phyloP scores from a whole-genome alignment of 2,329 filamentous ascomycete species.

The Ophiocordyceps sinensis region DNA sequence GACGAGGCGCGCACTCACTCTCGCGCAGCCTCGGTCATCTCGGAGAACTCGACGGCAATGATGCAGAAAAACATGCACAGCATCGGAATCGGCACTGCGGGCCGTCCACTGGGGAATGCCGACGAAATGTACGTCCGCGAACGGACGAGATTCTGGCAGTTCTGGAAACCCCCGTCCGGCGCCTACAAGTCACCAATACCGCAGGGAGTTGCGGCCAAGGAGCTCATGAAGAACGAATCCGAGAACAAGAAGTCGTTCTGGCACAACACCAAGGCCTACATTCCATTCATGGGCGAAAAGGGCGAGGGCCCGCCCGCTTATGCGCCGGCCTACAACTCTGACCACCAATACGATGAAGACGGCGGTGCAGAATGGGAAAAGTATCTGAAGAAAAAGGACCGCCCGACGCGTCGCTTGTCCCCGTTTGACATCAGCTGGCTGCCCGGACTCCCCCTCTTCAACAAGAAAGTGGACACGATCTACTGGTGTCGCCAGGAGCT shows the following conservation, averaged over 20 bases:
- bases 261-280: constrained; percentile 30
- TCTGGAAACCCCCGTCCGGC: constrained; percentile 49
- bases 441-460: constrained; percentile 61
- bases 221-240: constrained; percentile 14
- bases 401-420: constrained; percentile 71
- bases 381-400: constrained; percentile 67
- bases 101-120: constrained; percentile 32
- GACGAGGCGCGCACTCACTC: constrained; percentile 20
- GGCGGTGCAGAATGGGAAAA: constrained; percentile 63
- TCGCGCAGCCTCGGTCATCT: constrained; percentile 21
- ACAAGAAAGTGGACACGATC: constrained; percentile 89
- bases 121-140: constrained; percentile 34
- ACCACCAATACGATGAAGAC: constrained; percentile 42
- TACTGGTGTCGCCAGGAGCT: constrained; percentile 80
- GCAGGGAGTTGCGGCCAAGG: constrained; percentile 33
- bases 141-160: constrained; percentile 41
- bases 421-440: constrained; percentile 52
- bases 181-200: constrained; percentile 48
- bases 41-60: constrained; percentile 21
- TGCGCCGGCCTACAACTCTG: constrained; percentile 44
- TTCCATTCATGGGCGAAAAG: constrained; percentile 34
- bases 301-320: constrained; percentile 39
- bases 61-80: constrained; percentile 1
- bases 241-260: constrained; percentile 32
- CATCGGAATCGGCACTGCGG: constrained; percentile 28